These are phyloP conservation scores for Corinectria fuckeliana DNA, from an alignment of 2,329 filamentous ascomycete species.

Conservation along the genomic window DNA sequence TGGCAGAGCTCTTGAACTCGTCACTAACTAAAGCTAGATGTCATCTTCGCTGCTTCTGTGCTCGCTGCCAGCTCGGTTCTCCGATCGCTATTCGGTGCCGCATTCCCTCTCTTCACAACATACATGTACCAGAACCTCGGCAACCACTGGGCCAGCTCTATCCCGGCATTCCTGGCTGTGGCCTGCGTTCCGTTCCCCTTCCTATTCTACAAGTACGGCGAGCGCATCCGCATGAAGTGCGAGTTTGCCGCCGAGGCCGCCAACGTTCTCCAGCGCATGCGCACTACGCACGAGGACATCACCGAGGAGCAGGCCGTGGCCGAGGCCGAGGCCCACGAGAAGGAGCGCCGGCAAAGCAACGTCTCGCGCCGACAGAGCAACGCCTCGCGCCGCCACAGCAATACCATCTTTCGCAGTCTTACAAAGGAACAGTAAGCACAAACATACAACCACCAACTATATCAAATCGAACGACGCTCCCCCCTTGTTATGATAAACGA, in stretches of 20 bases:
- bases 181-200: conserved; percentile 77
- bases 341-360: conserved; percentile 35
- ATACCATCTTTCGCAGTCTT: conserved; percentile 27
- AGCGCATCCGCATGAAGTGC: conserved; percentile 67
- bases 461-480: neutral
- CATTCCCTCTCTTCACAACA: conserved; percentile 75
- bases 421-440: conserved; percentile 22
- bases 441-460: neutral
- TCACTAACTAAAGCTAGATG: conserved; percentile 49
- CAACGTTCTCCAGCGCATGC: conserved; percentile 59
- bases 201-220: conserved; percentile 77
- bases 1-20: neutral
- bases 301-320: conserved; percentile 39
- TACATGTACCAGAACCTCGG: conserved; percentile 66
- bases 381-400: conserved; percentile 18
- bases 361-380: conserved; percentile 20
- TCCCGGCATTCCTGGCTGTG: conserved; percentile 77
- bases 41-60: conserved; percentile 78
- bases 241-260: conserved; percentile 74
- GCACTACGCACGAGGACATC: conserved; percentile 38
- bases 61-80: conserved; percentile 76
- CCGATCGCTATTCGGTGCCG: conserved; percentile 73
- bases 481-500: neutral
- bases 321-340: conserved; percentile 35
- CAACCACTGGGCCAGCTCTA: conserved; percentile 76